Percentiles rank a stretch among this genome's conserved stretches.
Conservation (phyloP, 2,329 filamentous ascomycete species). For the Sporothrix pallida region DNA sequence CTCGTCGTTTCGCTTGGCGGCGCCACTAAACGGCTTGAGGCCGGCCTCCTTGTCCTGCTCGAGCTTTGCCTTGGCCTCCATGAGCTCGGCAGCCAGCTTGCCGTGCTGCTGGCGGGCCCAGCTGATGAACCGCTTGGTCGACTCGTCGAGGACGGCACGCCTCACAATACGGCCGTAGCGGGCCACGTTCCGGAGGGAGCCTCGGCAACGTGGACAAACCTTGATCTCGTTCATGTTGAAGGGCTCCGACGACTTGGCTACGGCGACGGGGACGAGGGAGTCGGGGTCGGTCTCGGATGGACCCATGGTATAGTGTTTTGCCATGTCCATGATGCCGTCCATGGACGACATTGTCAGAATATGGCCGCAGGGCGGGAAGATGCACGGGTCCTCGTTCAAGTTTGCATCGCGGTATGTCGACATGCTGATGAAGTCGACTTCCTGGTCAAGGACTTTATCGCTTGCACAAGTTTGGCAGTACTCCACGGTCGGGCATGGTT, state of each 20-base stretch:
- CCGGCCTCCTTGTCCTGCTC: constrained; percentile 30
- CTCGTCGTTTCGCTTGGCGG: background rate
- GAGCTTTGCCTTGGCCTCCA: constrained; percentile 41
- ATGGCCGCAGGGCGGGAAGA: constrained; percentile 69
- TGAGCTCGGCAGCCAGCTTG: constrained; percentile 41
- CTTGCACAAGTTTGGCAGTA: constrained; percentile 64
- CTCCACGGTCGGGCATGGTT: constrained; percentile 57
- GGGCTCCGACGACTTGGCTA: background rate
- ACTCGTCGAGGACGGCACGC: constrained; percentile 65
- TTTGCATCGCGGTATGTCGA: constrained; percentile 62
- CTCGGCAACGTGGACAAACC: constrained; percentile 63
- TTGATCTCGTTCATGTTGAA: constrained; percentile 28
- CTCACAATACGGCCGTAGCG: constrained; percentile 68
- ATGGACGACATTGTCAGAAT: constrained; percentile 64
- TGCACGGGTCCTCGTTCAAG: constrained; percentile 63
- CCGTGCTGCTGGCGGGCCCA: constrained; percentile 50
- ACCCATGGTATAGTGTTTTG: constrained; percentile 54
- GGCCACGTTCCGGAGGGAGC: constrained; percentile 51
- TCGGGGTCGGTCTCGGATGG: constrained; percentile 10
- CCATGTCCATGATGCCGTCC: constrained; percentile 65
- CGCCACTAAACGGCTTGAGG: background rate
- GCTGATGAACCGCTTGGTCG: constrained; percentile 67
- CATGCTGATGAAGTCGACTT: constrained; percentile 63
- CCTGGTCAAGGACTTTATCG: constrained; percentile 44
- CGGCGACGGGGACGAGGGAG: constrained; percentile 45